Evolutionary conservation across 2,329 filamentous ascomycete species (phyloP).

Genomic region (Fusarium circinatum): DNA sequence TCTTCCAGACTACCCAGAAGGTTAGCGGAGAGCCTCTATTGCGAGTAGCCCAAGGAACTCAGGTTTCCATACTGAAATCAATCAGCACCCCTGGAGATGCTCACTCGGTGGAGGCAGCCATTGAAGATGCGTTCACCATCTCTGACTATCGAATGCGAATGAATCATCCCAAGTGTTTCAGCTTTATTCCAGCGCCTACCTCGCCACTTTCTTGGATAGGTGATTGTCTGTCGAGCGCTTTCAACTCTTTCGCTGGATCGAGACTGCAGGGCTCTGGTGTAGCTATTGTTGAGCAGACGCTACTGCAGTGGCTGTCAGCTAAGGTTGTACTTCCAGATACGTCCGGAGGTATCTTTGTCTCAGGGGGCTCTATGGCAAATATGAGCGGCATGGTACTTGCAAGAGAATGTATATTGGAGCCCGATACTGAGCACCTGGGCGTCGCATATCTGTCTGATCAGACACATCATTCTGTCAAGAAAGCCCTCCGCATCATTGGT

Average conservation of each 20-base stretch:
- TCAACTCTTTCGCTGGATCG: constrained; percentile 13
- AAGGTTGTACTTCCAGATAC: constrained; percentile 13
- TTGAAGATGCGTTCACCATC: constrained; percentile 12
- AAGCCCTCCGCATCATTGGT: constrained; percentile 3
- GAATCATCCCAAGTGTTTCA: constrained; percentile 12
- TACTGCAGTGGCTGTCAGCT: constrained; percentile 4
- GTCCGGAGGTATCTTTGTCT: constrained; percentile 4
- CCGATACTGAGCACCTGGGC: not conserved
- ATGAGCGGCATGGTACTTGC: constrained; percentile 21
- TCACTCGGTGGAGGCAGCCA: not conserved
- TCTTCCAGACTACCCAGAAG: not conserved
- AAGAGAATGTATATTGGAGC: not conserved
- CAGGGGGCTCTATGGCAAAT: constrained; percentile 18
- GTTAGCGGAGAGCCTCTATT: not conserved
- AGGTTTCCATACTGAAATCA: not conserved
- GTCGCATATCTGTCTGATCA: constrained; percentile 13
- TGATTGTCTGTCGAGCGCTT: constrained; percentile 5
- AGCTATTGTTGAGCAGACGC: constrained; percentile 2
- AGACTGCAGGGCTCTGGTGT: constrained; percentile 9
- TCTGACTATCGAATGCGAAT: constrained; percentile 9
- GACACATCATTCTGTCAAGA: constrained; percentile 13
- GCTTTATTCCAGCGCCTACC: constrained; percentile 3
- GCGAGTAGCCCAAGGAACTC: not conserved
- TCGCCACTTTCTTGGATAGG: constrained; percentile 11
- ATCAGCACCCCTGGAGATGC: constrained; percentile 3